Percentiles rank a stretch among this genome's conserved stretches.
Conservation (phyloP, 306 rosid genomes). For the Hylodesmum podocarpum region DNA sequence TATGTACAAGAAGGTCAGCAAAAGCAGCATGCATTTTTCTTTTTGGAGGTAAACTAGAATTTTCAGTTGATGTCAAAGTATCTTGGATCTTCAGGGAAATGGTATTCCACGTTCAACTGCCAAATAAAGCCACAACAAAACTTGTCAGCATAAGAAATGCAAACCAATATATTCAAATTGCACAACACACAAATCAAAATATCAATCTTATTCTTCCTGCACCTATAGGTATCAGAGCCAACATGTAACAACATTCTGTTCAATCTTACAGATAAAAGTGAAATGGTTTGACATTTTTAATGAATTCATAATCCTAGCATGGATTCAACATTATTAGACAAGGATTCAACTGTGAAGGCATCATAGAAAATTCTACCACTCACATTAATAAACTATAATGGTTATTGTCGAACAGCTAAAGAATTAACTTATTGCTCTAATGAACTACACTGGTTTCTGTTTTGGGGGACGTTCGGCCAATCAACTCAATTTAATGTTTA, state of each 20-base stretch:
- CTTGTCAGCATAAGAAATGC: conserved; percentile 25
- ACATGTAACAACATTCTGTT: conserved; percentile 6
- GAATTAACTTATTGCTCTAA: not conserved
- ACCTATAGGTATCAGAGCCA: not conserved
- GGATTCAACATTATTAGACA: conserved; percentile 1
- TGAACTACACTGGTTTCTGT: not conserved
- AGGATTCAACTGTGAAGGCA: not conserved
- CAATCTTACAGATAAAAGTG: not conserved
- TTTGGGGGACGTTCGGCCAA: not conserved
- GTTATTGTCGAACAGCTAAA: not conserved
- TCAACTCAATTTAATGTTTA: not conserved
- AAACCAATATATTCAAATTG: not conserved
- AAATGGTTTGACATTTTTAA: conserved; percentile 10
- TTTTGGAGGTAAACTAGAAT: conserved; percentile 17
- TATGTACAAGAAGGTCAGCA: conserved; percentile 41
- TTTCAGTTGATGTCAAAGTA: conserved; percentile 83
- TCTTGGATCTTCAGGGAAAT: conserved; percentile 96
- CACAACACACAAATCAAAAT: not conserved
- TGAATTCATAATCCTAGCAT: not conserved
- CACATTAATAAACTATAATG: not conserved
- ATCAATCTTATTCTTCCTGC: conserved; percentile 9
- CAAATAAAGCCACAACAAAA: conserved; percentile 29
- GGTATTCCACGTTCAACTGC: conserved; percentile 96
- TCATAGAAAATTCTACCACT: not conserved
- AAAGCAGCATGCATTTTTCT: conserved; percentile 24